phyloP scores from a whole-genome alignment of 176 grass and related monocot genomes.

The Leersia perrieri region DNA sequence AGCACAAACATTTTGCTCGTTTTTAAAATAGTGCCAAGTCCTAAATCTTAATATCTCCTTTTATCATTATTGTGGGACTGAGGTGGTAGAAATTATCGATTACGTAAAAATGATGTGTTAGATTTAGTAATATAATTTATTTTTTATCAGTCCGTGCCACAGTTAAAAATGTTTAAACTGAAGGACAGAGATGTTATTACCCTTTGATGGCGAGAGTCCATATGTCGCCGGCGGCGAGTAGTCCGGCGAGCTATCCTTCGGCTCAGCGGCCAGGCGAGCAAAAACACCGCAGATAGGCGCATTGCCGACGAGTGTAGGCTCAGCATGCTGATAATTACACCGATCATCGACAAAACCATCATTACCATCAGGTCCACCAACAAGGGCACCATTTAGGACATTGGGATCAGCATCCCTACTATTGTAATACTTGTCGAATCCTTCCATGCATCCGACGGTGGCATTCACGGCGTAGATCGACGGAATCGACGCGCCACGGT shows the following conservation, averaged over 20 bases:
- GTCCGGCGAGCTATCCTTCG: not conserved
- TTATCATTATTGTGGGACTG: too few species aligned
- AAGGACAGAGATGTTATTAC: too few species aligned
- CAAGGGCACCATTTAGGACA: slow-evolving; percentile 65
- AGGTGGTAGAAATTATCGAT: too few species aligned
- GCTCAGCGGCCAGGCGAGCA: slow-evolving; percentile 39
- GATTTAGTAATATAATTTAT: too few species aligned
- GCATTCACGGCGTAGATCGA: slow-evolving; percentile 39
- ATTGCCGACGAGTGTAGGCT: slow-evolving; percentile 59
- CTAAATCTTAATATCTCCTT: too few species aligned
- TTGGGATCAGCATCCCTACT: slow-evolving; percentile 64
- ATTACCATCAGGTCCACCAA: slow-evolving; percentile 66
- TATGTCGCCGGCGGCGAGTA: slow-evolving; percentile 2
- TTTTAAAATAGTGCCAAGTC: too few species aligned
- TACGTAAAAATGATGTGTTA: too few species aligned
- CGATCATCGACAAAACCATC: slow-evolving; percentile 78
- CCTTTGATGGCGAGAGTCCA: not conserved
- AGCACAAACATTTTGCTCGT: too few species aligned
- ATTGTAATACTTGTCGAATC: slow-evolving; percentile 82
- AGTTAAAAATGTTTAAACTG: too few species aligned
- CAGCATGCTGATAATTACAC: slow-evolving; percentile 66
- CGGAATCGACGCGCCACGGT: slow-evolving; percentile 87
- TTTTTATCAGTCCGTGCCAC: too few species aligned
- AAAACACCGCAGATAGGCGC: slow-evolving; percentile 79
- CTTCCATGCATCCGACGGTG: slow-evolving; percentile 58